phyloP scores from a whole-genome alignment of 148 eudicot species.

The Cornus controversa region DNA sequence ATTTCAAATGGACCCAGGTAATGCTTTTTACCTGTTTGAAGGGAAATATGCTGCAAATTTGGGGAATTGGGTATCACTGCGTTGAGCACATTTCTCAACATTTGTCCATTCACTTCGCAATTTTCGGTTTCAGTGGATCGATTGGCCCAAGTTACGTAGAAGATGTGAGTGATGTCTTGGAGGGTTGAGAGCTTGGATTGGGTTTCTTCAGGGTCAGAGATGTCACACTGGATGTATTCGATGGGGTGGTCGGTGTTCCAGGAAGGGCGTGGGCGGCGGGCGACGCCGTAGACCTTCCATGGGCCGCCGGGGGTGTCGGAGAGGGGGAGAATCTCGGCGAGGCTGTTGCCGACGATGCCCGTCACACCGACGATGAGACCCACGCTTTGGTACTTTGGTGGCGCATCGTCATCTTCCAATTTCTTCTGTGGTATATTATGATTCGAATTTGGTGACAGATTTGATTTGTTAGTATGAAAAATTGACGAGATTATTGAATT shows the following conservation, averaged over 20 bases:
- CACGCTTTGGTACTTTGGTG: constrained; percentile 5
- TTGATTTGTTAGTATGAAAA: not conserved
- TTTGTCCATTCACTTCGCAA: constrained; percentile 3
- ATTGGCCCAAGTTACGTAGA: constrained; percentile 6
- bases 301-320: constrained; percentile 16
- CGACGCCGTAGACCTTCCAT: constrained; percentile 15
- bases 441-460: not conserved
- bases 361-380: constrained; percentile 5
- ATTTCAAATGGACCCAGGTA: not conserved
- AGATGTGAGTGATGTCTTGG: constrained; percentile 8
- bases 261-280: constrained; percentile 5
- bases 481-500: too few relatives aligned
- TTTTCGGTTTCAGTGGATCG: not conserved
- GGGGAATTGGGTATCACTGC: constrained; percentile 9
- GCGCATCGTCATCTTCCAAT: constrained; percentile 2
- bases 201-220: not conserved
- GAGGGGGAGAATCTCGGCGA: constrained; percentile 10
- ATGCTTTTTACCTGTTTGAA: constrained; percentile 6
- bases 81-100: constrained; percentile 6
- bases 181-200: constrained; percentile 1
- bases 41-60: constrained; percentile 10
- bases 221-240: constrained; percentile 7
- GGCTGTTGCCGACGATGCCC: constrained; percentile 10
- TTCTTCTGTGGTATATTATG: not conserved
- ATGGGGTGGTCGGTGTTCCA: constrained; percentile 12